Evolutionary conservation across 208 protist species (phyloP).

Genomic region (Acanthamoeba lenticulata): DNA sequence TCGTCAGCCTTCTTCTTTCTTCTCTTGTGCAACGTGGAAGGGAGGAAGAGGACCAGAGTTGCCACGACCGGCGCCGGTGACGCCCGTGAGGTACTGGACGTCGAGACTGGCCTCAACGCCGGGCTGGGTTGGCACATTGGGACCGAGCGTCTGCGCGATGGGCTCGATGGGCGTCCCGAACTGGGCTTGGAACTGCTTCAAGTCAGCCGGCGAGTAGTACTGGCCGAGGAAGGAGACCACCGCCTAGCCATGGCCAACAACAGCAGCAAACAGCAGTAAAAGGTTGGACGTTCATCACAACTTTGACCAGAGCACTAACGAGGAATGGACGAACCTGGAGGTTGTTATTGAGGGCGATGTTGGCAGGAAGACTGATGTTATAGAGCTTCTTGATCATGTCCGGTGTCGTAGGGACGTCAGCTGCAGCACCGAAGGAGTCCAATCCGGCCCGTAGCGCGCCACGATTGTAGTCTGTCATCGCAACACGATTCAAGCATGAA

Average conservation of each 20-base stretch:
- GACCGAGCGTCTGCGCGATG: background rate
- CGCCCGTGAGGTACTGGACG: constrained; percentile 8
- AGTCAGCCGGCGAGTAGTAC: background rate
- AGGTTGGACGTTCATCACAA: no score
- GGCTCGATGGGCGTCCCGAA: background rate
- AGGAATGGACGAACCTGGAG: no score
- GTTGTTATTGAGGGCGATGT: background rate
- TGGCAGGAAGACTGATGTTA: background rate
- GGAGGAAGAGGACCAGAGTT: background rate
- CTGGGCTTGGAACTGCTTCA: background rate
- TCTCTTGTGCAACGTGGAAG: no score
- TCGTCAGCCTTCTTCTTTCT: no score
- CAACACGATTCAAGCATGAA: background rate
- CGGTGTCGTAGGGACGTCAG: background rate
- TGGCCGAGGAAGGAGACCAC: constrained; percentile 4
- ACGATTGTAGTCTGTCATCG: background rate
- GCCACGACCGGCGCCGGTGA: background rate
- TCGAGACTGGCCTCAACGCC: background rate
- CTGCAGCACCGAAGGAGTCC: background rate
- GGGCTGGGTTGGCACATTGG: background rate
- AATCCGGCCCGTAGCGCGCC: background rate
- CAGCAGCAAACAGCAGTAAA: no score
- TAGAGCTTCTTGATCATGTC: constrained; percentile 4
- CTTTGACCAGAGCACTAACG: no score
- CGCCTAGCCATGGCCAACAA: background rate